Conservation (phyloP, 176 grass and related monocot species). For the Phoenix dactylifera region DNA sequence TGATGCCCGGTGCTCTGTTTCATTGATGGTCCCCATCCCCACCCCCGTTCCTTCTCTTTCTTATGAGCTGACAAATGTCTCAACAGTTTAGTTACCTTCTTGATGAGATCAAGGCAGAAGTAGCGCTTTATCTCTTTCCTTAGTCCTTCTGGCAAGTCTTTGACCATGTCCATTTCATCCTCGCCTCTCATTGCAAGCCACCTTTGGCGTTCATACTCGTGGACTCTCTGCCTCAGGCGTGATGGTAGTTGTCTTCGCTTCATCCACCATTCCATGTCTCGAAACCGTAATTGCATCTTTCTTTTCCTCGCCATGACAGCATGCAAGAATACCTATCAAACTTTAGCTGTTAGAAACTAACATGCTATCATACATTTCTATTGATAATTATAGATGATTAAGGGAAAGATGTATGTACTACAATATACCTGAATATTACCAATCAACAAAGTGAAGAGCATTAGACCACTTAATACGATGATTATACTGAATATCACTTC, state of each 20-base stretch:
- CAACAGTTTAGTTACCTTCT: constrained; percentile 32
- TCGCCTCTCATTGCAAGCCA: constrained; percentile 86
- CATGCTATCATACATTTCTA: too few species aligned
- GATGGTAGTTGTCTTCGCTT: constrained; percentile 74
- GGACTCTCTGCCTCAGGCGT: constrained; percentile 63
- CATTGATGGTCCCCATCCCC: too few species aligned
- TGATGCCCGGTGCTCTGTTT: too few species aligned
- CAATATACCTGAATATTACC: constrained; percentile 82
- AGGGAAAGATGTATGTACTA: too few species aligned
- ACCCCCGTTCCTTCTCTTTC: too few species aligned
- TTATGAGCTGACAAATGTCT: too few species aligned
- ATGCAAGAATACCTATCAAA: constrained; percentile 71
- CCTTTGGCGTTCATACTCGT: constrained; percentile 63
- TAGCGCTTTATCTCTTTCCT: constrained; percentile 77
- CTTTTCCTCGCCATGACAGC: constrained; percentile 85
- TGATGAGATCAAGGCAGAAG: constrained; percentile 79
- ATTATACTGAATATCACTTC: constrained; percentile 95
- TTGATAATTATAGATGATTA: too few species aligned
- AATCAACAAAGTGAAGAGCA: constrained; percentile 98
- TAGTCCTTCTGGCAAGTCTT: constrained; percentile 82
- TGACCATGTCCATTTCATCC: constrained; percentile 92
- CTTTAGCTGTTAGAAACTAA: neutral
- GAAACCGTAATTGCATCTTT: constrained; percentile 76
- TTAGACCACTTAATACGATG: constrained; percentile 70
- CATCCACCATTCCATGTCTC: constrained; percentile 99